Evolutionary conservation across 2,329 filamentous ascomycete species (phyloP), one percentile per base, ranked within the genome.

Genomic region (Capronia epimyces): DNA sequence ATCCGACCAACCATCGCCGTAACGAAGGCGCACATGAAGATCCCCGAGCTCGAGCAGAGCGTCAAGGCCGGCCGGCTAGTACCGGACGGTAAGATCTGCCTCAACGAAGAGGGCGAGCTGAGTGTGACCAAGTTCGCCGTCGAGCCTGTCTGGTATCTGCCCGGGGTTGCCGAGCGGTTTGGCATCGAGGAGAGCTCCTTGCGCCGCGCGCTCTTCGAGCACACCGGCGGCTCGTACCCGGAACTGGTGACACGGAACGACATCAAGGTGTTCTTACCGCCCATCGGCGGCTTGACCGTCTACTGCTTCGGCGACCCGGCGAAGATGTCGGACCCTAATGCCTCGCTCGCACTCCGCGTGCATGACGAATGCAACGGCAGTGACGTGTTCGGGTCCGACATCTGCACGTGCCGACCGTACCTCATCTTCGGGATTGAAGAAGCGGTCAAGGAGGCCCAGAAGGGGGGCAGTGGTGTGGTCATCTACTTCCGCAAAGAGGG

Each of bases 401-500:
- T 97, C 64, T 97, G 93, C 73, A 97, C 93, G 9, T 97, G 91
- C 49, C 67, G 71, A 25, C 93, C 93, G 13, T 97, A 97, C 67
- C 81, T 97, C 50, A 94, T 95, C 65, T 97, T 94, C 66, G 93
- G 93, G 55, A 94, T 98, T 55, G 89, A 95, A 65, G 93, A 98
- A 70, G 93, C 93, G 10, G 91, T 98, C 61, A 95, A 94, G 65
- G 89, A 97, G 71, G 93, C 93, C 9, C 93, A 97, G 67, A 89
- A 86, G 50, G 91, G 91, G 46, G 91, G 91, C 42, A 91, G 86
- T 62, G 91, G 91, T 50, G 89, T 96, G 18, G 93, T 97, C 47
- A 96, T 97, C 67, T 98, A 98, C 69, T 98, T 97, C 80, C 83
- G 93, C 61, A 98, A 98, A 69, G 93, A 98, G 74, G 93, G 93